Evolutionary conservation across 805 yeast species (phyloP), one percentile per base, ranked within the genome.

Genomic region (Kodamaea hsintzibuensis): DNA sequence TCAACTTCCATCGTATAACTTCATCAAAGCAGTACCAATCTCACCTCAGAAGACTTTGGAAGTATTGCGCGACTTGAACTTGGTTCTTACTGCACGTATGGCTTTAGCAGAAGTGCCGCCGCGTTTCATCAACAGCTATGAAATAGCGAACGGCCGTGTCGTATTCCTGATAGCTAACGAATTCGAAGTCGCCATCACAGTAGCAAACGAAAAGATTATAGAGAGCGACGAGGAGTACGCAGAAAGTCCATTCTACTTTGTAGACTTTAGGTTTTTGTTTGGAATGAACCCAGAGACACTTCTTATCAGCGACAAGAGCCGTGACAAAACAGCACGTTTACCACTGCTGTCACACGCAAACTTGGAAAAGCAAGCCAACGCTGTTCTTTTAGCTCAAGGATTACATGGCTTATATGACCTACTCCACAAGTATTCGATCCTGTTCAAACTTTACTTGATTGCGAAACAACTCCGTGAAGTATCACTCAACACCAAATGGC

Each of bases 81-180:
- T 90, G 38, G 79, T 85, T 27, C 70, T 92, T 13, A 82, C 92
- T 1, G 82, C 91, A 6, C 81, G 92, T 60, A 81, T 92, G 71
- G 93, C 97, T 0, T 67, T 85, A 14, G 77, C 82, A 25, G 81
- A 81, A 39, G 68, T 93, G 37, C 97, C 98, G 0, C 62, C 69
- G 9, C 80, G 81, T 40, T 88, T 89, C 60, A 71, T 82, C 37
- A 54, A 62, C 16, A 78, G 84, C 53, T 90, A 88, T 66, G 71
- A 68, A 27, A 83, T 93, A 16, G 76, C 78, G 52, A 85, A 93
- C 68, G 99, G 98, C 12, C 77, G 96, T 50, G 85, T 88, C 2
- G 80, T 80, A 51, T 84, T 89, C 59, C 74, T 80, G 2, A 82
- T 89, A 1, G 77, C 80, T 0, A 78, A 82, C 51, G 86, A 86